Conservation (phyloP, 345 rosid species). For the Laguncularia racemosa region DNA sequence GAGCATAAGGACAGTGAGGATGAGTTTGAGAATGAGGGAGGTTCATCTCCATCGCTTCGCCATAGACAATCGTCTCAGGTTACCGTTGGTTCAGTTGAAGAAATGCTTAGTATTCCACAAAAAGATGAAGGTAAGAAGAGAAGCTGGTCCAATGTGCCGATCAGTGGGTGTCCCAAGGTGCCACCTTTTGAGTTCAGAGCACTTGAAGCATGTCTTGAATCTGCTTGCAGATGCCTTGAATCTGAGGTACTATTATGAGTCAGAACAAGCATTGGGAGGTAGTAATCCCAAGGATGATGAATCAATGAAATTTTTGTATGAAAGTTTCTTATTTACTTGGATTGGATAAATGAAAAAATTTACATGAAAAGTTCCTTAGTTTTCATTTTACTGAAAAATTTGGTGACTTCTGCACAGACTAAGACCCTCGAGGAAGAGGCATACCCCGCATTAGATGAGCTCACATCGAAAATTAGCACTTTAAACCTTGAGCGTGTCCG, state of each 20-base stretch:
- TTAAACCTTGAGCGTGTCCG: slow-evolving; percentile 70
- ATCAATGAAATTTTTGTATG: background rate
- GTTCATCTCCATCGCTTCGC: no score
- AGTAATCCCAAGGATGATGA: background rate
- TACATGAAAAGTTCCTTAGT: no score
- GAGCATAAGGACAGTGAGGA: background rate
- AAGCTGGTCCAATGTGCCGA: background rate
- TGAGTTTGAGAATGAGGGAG: background rate
- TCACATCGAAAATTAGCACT: slow-evolving; percentile 72
- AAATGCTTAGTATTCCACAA: background rate
- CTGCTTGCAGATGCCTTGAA: slow-evolving; percentile 64
- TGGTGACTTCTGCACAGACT: slow-evolving; percentile 24
- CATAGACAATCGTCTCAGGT: no score
- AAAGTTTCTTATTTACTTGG: no score
- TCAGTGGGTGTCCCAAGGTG: slow-evolving; percentile 24
- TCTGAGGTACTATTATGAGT: slow-evolving; percentile 35
- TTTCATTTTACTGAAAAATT: no score
- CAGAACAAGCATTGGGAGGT: background rate
- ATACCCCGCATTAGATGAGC: slow-evolving; percentile 75
- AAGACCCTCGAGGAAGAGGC: slow-evolving; percentile 64
- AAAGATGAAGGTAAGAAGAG: slow-evolving; percentile 2
- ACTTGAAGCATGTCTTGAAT: slow-evolving; percentile 72
- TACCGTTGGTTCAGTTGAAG: no score
- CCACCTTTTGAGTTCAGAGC: slow-evolving; percentile 69
- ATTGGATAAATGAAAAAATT: background rate